A percentile compares a stretch with the other conserved stretches of the same genome.
These are phyloP conservation scores for Styphnolobium japonicum DNA, from an alignment of 306 rosid genomes.

Conservation along the genomic window DNA sequence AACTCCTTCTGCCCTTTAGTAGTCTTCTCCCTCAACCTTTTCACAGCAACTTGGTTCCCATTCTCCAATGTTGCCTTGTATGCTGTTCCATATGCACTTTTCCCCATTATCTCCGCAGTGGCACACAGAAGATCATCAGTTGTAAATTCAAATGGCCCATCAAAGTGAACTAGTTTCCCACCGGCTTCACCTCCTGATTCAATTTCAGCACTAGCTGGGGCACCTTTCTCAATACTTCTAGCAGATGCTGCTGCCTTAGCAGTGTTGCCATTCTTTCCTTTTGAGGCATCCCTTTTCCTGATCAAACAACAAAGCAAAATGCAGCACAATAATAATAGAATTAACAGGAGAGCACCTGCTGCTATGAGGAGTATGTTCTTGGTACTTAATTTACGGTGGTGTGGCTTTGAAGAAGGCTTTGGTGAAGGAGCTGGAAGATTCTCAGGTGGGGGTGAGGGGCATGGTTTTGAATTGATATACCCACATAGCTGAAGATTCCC, in stretches of 20 bases:
- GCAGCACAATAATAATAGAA: conserved; percentile 73
- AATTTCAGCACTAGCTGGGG: conserved; percentile 40
- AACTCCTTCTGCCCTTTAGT: conserved; percentile 86
- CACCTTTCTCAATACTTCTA: conserved; percentile 50
- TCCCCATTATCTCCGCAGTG: conserved; percentile 93
- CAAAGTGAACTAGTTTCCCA: conserved; percentile 73
- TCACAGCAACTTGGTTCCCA: conserved; percentile 84
- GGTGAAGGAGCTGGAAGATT: conserved; percentile 56
- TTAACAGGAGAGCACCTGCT: conserved; percentile 65
- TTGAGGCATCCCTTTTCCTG: conserved; percentile 57
- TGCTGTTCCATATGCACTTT: conserved; percentile 85
- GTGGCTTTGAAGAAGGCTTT: conserved; percentile 28
- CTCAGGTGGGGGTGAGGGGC: conserved; percentile 57
- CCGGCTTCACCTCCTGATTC: conserved; percentile 80
- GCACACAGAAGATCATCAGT: conserved; percentile 91
- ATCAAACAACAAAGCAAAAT: conserved; percentile 65
- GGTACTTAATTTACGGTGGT: conserved; percentile 57
- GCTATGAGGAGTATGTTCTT: conserved; percentile 85
- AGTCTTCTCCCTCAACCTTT: conserved; percentile 82
- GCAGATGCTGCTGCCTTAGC: conserved; percentile 42
- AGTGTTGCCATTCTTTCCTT: conserved; percentile 41
- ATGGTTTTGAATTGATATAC: conserved; percentile 51
- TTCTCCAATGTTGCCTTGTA: conserved; percentile 87
- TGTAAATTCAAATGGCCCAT: conserved; percentile 85
- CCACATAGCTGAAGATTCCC: conserved; percentile 90